Evolutionary conservation across 2,329 filamentous ascomycete species (phyloP).

Genomic region (Sporothrix humicola): DNA sequence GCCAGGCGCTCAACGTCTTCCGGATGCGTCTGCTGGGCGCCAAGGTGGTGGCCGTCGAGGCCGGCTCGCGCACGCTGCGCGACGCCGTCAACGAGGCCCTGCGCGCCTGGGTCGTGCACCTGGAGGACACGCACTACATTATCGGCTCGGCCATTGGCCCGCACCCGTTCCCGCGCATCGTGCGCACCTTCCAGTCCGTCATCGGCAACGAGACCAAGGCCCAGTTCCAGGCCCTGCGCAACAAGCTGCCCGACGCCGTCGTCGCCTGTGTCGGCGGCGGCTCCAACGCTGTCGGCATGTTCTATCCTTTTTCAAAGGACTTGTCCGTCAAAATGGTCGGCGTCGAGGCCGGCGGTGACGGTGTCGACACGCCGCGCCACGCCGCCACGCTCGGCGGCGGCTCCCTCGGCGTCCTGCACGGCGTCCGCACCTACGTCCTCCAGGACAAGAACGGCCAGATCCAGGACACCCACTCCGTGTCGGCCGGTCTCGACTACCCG

Average conservation of each 20-base stretch:
- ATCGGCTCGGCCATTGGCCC: slow-evolving; percentile 97
- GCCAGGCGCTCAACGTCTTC: slow-evolving; percentile 97
- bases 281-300: slow-evolving; percentile 96
- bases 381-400: slow-evolving; percentile 87
- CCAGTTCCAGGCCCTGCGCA: slow-evolving; percentile 83
- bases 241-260: slow-evolving; percentile 92
- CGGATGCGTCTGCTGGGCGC: slow-evolving; percentile 96
- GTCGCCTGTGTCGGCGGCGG: slow-evolving; percentile 96
- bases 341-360: slow-evolving; percentile 94
- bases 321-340: slow-evolving; percentile 84
- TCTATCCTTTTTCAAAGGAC: slow-evolving; percentile 92
- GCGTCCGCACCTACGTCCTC: slow-evolving; percentile 92
- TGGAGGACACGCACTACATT: slow-evolving; percentile 96
- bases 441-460: slow-evolving; percentile 95
- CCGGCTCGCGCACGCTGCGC: slow-evolving; percentile 80
- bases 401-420: slow-evolving; percentile 90
- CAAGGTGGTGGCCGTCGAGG: slow-evolving; percentile 89
- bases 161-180: slow-evolving; percentile 96
- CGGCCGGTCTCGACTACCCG: slow-evolving; percentile 94
- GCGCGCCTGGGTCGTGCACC: slow-evolving; percentile 89
- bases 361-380: slow-evolving; percentile 82
- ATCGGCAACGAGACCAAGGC: slow-evolving; percentile 94
- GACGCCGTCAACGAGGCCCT: slow-evolving; percentile 95
- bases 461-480: slow-evolving; percentile 92
- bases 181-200: slow-evolving; percentile 95